Evolutionary conservation across 495 filamentous ascomycete species (phyloP).

Genomic region (Hypoxylon fragiforme): DNA sequence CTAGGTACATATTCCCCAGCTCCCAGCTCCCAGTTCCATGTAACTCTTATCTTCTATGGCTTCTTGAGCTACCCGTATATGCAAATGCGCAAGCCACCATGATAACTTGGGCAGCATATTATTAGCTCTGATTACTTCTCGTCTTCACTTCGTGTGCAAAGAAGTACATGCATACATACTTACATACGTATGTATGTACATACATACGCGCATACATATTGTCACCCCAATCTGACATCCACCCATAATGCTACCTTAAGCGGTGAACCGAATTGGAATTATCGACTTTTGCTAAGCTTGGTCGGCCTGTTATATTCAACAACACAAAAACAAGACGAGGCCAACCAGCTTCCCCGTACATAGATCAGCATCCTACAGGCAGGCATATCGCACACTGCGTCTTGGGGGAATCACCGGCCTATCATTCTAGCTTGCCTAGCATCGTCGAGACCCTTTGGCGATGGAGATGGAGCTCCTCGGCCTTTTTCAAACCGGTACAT

Average conservation of each 20-base stretch:
- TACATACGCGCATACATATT: no score
- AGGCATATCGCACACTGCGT: constrained; percentile 19
- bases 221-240: constrained; percentile 15
- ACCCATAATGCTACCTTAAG: constrained; percentile 23
- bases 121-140: constrained; percentile 12
- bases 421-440: constrained; percentile 5
- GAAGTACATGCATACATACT: no score
- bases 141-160: background rate
- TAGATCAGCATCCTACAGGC: constrained; percentile 26
- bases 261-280: constrained; percentile 27
- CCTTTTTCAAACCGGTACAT: no score
- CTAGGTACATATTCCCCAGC: no score
- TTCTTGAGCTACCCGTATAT: no score
- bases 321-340: constrained; percentile 15
- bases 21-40: no score
- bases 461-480: background rate
- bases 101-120: background rate
- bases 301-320: constrained; percentile 19
- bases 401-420: background rate
- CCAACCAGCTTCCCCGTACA: constrained; percentile 25
- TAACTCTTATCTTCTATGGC: no score
- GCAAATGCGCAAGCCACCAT: constrained; percentile 7
- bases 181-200: no score
- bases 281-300: no score
- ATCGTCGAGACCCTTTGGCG: background rate